These are phyloP conservation scores for Cucurbita pepo DNA, from an alignment of 306 rosid genomes.

Conservation along the genomic window DNA sequence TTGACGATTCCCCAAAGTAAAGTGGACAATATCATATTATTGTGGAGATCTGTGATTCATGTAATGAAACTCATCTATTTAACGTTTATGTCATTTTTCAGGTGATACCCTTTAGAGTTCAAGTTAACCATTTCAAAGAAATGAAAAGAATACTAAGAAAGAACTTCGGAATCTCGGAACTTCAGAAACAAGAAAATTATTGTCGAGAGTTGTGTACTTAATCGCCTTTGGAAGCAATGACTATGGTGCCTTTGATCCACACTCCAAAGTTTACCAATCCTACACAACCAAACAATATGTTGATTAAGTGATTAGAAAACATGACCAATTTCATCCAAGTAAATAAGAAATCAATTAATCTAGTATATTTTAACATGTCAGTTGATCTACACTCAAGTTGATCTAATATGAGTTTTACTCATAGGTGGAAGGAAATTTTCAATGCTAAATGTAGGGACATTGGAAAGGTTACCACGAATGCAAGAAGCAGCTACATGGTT, in stretches of 20 bases:
- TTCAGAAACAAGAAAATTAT: constrained; percentile 3
- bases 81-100: background rate
- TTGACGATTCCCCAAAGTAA: too few relatives aligned
- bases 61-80: background rate
- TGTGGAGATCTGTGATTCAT: too few relatives aligned
- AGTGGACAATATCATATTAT: too few relatives aligned
- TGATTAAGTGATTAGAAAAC: constrained; percentile 18
- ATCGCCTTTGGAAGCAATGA: constrained; percentile 18
- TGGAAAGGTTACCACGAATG: background rate
- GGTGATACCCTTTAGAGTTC: constrained; percentile 16
- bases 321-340: constrained; percentile 16
- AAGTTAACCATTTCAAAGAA: constrained; percentile 11
- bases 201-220: constrained; percentile 18
- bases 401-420: too few relatives aligned
- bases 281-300: constrained; percentile 5
- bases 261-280: background rate
- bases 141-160: background rate
- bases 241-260: background rate
- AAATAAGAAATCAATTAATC: background rate
- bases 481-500: background rate
- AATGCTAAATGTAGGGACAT: background rate
- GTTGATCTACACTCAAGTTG: background rate
- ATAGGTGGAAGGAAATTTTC: constrained; percentile 26
- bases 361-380: too few relatives aligned
- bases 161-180: constrained; percentile 6